phyloP scores from a whole-genome alignment of 495 filamentous ascomycete species.

The Aspergillus cristatus region DNA sequence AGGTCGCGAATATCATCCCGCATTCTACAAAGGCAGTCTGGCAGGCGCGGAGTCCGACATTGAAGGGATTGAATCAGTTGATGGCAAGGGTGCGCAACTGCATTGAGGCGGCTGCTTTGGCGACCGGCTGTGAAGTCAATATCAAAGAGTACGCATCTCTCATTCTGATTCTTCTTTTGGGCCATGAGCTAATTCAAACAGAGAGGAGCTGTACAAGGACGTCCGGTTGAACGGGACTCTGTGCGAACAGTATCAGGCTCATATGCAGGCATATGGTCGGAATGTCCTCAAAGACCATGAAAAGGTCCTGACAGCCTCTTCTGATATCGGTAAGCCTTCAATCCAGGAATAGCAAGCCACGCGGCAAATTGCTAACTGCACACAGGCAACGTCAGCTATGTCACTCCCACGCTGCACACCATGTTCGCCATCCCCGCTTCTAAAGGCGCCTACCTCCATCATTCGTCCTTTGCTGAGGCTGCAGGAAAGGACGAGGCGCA shows the following conservation, averaged over 20 bases:
- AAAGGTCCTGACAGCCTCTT: slow-evolving; percentile 40
- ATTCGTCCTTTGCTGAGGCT: slow-evolving; percentile 47
- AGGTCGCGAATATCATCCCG: slow-evolving; percentile 54
- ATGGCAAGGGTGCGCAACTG: slow-evolving; percentile 45
- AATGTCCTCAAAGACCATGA: slow-evolving; percentile 38
- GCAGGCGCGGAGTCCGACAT: slow-evolving; percentile 40
- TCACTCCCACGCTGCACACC: slow-evolving; percentile 51
- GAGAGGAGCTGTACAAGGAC: slow-evolving; percentile 45
- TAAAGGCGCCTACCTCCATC: slow-evolving; percentile 45
- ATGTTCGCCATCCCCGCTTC: slow-evolving; percentile 46
- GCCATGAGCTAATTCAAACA: not conserved
- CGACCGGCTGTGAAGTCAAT: slow-evolving; percentile 48
- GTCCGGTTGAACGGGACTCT: slow-evolving; percentile 52
- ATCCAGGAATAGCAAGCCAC: too few species aligned
- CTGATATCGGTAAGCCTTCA: slow-evolving; percentile 45
- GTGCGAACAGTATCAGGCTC: slow-evolving; percentile 39
- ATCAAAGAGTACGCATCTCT: slow-evolving; percentile 27
- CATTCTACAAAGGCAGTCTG: slow-evolving; percentile 44
- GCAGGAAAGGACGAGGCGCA: slow-evolving; percentile 36
- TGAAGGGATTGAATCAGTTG: slow-evolving; percentile 37
- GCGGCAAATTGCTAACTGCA: not conserved
- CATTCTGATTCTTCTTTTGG: not conserved
- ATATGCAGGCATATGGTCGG: slow-evolving; percentile 41
- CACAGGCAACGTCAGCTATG: slow-evolving; percentile 53
- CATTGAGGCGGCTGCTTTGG: slow-evolving; percentile 50